These are phyloP conservation scores for Leucosporidium scottii DNA, from an alignment of 768 basidiomycete species.

Conservation along the genomic window DNA sequence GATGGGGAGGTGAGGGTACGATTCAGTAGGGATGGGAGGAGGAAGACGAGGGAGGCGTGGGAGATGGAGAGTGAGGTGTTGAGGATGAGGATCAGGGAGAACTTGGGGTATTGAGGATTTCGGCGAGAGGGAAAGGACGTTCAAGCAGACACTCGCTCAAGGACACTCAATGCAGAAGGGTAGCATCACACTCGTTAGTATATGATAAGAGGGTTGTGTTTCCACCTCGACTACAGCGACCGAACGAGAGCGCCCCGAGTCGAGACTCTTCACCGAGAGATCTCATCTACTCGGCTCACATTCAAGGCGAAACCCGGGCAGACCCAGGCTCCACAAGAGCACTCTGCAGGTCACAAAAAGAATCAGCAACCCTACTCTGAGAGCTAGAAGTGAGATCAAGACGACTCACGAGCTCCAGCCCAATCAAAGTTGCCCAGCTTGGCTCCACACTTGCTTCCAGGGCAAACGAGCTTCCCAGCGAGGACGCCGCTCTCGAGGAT, in stretches of 20 bases:
- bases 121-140: not conserved
- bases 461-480: conserved; percentile 83
- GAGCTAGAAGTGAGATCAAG: not conserved
- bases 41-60: conserved; percentile 1
- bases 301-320: conserved; percentile 33
- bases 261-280: not conserved
- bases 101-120: not conserved
- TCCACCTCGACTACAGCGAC: not conserved
- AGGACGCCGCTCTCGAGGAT: conserved; percentile 66
- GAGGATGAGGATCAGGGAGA: not conserved
- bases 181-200: not conserved
- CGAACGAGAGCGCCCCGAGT: not conserved
- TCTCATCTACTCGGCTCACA: conserved; percentile 32
- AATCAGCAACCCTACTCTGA: not conserved
- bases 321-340: conserved; percentile 37
- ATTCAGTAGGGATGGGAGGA: not conserved
- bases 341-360: conserved; percentile 4
- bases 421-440: conserved; percentile 97
- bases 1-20: not conserved
- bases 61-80: conserved; percentile 1
- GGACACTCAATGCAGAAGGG: not conserved
- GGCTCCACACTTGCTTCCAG: conserved; percentile 77
- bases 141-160: not conserved
- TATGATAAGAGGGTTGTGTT: not conserved
- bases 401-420: conserved; percentile 55